A percentile compares a stretch with the other conserved stretches of the same genome.
phyloP scores from a whole-genome alignment of 306 rosid genomes.

The Rosa persica region DNA sequence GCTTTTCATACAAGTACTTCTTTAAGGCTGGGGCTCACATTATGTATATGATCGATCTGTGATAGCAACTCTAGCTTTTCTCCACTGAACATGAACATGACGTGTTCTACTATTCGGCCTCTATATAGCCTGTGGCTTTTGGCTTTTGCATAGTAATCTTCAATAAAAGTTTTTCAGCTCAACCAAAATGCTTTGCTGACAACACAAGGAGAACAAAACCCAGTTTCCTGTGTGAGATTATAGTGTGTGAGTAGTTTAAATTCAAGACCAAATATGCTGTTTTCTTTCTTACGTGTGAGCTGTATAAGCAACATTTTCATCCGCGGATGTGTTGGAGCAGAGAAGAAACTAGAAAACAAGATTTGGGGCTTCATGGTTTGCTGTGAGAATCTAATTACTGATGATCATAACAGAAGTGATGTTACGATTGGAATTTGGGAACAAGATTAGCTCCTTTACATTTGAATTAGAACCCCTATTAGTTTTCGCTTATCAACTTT shows the following conservation, averaged over 20 bases:
- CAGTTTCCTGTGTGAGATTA: background rate
- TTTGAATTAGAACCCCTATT: background rate
- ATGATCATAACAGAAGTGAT: background rate
- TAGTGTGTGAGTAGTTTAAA: background rate
- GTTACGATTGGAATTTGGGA: too few species aligned
- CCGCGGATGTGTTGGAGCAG: background rate
- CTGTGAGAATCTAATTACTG: background rate
- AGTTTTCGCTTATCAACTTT: background rate
- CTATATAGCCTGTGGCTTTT: background rate
- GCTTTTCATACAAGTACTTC: background rate
- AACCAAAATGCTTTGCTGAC: background rate
- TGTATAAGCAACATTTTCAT: too few species aligned
- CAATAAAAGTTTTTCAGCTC: background rate
- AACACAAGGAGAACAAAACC: background rate
- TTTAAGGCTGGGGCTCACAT: background rate
- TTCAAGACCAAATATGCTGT: background rate
- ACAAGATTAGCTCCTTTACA: too few species aligned
- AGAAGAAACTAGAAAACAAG: background rate
- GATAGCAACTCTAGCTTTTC: background rate
- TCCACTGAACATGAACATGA: background rate
- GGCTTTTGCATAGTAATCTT: background rate
- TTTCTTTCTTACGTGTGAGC: background rate
- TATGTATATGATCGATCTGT: slow-evolving; percentile 7
- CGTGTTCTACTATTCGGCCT: background rate
- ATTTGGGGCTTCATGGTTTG: background rate